These are phyloP conservation scores for Actinomortierella wolfii DNA, from an alignment of 371 early-diverging fungal genomes.

Conservation along the genomic window DNA sequence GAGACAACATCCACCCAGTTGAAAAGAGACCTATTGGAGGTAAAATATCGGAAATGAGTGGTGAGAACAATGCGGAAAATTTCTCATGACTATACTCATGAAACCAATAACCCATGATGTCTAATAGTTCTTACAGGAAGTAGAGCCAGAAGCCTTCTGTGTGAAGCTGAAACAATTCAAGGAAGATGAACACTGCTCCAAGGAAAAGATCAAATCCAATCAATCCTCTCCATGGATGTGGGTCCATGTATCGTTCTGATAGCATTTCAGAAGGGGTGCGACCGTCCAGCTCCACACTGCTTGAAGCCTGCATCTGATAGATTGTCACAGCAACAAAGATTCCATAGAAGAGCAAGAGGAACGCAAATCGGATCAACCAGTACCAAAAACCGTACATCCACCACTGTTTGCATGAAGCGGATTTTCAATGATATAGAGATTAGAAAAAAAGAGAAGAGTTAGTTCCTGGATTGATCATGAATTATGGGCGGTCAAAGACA, in stretches of 20 bases:
- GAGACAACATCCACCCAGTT: no score
- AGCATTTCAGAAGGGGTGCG: background rate
- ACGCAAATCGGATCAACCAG: conserved; percentile 25
- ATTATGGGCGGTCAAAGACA: no score
- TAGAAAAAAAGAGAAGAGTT: no score
- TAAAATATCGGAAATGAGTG: no score
- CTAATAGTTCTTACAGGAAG: conserved; percentile 5
- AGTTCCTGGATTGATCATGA: no score
- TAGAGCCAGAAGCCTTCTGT: conserved; percentile 21
- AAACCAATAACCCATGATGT: no score
- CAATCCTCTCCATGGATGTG: no score
- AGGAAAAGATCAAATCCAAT: conserved; percentile 5
- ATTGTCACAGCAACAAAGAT: conserved; percentile 25
- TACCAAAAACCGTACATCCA: conserved; percentile 28
- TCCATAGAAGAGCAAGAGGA: conserved; percentile 24
- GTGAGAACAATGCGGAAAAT: no score
- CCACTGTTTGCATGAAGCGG: no score
- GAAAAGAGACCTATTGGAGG: no score
- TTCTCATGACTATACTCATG: no score
- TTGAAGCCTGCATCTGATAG: conserved; percentile 5
- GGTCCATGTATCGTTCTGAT: conserved; percentile 7
- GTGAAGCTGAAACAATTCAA: conserved; percentile 35
- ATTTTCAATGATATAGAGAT: no score
- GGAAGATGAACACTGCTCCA: conserved; percentile 14
- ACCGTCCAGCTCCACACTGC: background rate